phyloP scores from a whole-genome alignment of 169 alveolate genomes.

The Eimeria brunetti region DNA sequence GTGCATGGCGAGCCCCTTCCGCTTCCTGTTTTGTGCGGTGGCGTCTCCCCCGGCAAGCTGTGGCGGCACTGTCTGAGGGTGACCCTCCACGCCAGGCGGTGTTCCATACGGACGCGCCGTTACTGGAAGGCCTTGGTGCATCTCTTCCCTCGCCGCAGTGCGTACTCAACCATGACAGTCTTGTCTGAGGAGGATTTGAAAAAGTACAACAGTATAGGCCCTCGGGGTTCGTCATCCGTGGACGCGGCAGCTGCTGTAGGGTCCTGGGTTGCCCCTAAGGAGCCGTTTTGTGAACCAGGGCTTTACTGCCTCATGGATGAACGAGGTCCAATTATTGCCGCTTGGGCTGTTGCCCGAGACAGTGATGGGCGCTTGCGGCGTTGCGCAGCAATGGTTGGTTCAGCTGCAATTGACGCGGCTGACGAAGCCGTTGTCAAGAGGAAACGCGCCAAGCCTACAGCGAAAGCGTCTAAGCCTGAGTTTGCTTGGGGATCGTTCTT shows the following conservation, averaged over 20 bases:
- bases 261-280: conserved; percentile 37
- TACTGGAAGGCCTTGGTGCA: conserved; percentile 65
- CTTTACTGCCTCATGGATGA: conserved; percentile 46
- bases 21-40: conserved; percentile 10
- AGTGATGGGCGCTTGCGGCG: conserved; percentile 49
- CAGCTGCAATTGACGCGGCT: background rate
- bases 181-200: conserved; percentile 32
- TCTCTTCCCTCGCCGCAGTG: conserved; percentile 68
- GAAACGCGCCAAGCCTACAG: background rate
- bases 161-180: conserved; percentile 23
- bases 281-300: conserved; percentile 53
- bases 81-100: conserved; percentile 71
- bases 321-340: conserved; percentile 37
- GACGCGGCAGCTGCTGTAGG: background rate
- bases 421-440: background rate
- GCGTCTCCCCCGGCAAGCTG: background rate
- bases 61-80: conserved; percentile 67
- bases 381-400: conserved; percentile 31
- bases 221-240: background rate
- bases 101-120: conserved; percentile 55
- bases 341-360: conserved; percentile 58
- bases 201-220: background rate
- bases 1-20: conserved; percentile 59
- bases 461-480: background rate
- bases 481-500: background rate